phyloP scores from a whole-genome alignment of 805 yeast species.

The Myxozyma melibiosi region DNA sequence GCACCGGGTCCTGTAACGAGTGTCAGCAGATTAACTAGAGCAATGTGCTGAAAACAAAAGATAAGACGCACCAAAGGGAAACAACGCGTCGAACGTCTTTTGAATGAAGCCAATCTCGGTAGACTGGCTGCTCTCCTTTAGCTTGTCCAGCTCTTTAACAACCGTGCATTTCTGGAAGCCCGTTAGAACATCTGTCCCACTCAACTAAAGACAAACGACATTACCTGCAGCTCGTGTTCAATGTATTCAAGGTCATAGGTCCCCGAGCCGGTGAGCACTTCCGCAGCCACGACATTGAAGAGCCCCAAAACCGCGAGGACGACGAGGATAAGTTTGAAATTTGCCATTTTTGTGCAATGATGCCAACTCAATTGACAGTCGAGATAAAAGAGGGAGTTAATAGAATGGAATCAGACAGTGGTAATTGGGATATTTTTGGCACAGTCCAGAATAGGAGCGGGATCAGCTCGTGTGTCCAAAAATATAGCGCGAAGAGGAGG shows the following conservation, averaged over 20 bases:
- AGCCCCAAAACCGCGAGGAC: constrained; percentile 4
- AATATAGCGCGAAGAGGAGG: too few species aligned
- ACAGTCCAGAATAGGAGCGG: neutral
- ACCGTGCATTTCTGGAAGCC: constrained; percentile 45
- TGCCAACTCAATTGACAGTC: neutral
- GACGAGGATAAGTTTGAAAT: neutral
- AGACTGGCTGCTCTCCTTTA: constrained; percentile 28
- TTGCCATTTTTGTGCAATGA: neutral
- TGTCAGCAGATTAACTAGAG: neutral
- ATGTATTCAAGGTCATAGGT: constrained; percentile 22
- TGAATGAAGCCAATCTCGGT: constrained; percentile 40
- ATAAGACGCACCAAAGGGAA: constrained; percentile 38
- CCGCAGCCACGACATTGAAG: neutral
- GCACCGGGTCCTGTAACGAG: constrained; percentile 56
- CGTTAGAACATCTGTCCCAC: constrained; percentile 4
- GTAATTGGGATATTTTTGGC: neutral
- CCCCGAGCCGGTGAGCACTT: constrained; percentile 22
- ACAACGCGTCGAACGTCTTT: constrained; percentile 46
- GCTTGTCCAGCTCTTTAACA: constrained; percentile 46
- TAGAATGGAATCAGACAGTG: neutral
- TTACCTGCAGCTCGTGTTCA: constrained; percentile 17
- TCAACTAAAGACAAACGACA: neutral
- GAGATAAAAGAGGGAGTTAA: neutral
- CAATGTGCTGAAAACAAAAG: neutral
- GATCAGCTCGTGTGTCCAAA: neutral